Evolutionary conservation across 306 rosid species (phyloP), one percentile per base, ranked within the genome.

Genomic region (Prinsepia uniflora): DNA sequence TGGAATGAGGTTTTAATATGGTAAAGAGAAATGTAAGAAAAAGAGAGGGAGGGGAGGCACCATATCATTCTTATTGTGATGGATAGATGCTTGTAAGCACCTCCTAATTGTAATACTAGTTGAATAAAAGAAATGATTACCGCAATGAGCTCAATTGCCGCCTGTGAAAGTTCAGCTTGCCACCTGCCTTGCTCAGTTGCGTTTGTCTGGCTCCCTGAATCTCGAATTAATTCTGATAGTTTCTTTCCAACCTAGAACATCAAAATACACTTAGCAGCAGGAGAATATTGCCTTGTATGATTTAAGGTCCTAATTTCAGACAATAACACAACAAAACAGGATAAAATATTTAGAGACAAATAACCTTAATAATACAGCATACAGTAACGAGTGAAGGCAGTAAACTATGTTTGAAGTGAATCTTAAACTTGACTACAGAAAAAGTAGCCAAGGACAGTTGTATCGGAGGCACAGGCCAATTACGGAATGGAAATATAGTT

Each of bases 141-240:
- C 75, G 91, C 96, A 79, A 95, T 95, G 34, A 95, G 86, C 84
- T 95, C 99, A 75, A 95, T 95, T 15, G 96, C 99, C 59, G 94
- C 97, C 86, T 95, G 97, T 62, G 96, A 91, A 82, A 95, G 97
- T 79, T 95, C 99, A 69, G 89, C 84, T 67, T 95, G 99, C 99
- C 99, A 95, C 86, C 99, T 84, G 67, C 93, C 97, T 85, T 89
- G 97, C 72, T 91, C 99, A 44, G 88, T 85, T 80, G 90, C 99
- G 43, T 58, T 63, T 46, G 87, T 83, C 65, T 90, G 97, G 82
- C 90, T 82, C 59, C 99, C 90, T 56, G 99, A 84, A 82, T 95
- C 99, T 59, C 97, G 86, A 75, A 95, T 91, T 56, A 95, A 84
- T 72, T 95, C 99, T 6, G 99, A 91, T 8, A 95, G 82, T 84